phyloP scores from a whole-genome alignment of 108 stramenopile genomes.

The Pseudonitzschia delicatissima region DNA sequence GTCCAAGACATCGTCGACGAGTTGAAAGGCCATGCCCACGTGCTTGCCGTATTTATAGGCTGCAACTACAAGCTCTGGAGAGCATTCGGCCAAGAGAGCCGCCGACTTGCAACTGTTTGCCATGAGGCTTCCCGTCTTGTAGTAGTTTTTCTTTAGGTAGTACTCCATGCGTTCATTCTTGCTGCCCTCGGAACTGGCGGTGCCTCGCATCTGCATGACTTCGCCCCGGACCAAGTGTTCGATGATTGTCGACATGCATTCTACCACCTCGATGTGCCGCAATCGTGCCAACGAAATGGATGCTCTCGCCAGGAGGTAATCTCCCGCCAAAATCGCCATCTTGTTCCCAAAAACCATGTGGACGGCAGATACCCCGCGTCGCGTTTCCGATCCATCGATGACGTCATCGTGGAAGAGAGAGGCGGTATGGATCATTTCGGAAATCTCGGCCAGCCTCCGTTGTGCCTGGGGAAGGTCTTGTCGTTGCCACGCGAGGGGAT shows the following conservation, averaged over 20 bases:
- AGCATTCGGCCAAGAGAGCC: constrained; percentile 81
- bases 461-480: constrained; percentile 70
- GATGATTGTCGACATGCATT: constrained; percentile 96
- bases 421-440: constrained; percentile 99
- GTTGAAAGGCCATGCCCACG: constrained; percentile 97
- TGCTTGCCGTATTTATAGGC: constrained; percentile 94
- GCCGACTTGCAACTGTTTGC: constrained; percentile 94
- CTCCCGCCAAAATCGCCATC: constrained; percentile 97
- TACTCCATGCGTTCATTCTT: constrained; percentile 55
- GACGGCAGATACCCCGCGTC: constrained; percentile 88
- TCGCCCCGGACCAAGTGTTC: constrained; percentile 98
- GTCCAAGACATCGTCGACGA: constrained; percentile 98
- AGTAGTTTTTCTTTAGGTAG: constrained; percentile 96
- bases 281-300: constrained; percentile 92
- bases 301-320: constrained; percentile 95
- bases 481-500: constrained; percentile 42
- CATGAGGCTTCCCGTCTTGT: constrained; percentile 98
- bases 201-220: constrained; percentile 91
- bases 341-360: constrained; percentile 97
- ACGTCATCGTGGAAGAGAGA: constrained; percentile 96
- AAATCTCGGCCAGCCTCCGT: constrained; percentile 94
- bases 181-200: constrained; percentile 17
- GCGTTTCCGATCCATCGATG: constrained; percentile 94
- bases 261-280: constrained; percentile 91
- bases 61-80: constrained; percentile 57